Conservation (phyloP, 768 basidiomycete species). For the Suillus subalutaceus region DNA sequence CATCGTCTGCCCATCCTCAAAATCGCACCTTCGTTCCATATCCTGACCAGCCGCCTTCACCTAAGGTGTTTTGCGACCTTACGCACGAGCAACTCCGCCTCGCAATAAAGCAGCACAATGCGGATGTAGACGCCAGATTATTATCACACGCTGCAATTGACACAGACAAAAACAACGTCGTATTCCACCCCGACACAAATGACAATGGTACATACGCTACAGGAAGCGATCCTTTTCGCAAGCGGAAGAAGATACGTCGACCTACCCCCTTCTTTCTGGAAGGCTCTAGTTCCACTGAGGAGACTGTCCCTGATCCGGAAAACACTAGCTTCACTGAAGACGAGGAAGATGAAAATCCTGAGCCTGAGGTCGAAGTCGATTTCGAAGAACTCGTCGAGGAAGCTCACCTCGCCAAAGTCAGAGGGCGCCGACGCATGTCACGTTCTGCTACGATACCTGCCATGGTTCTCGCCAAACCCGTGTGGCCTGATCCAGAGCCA, state of each 20-base stretch:
- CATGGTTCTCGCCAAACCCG: background rate
- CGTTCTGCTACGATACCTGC: background rate
- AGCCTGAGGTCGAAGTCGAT: constrained; percentile 1
- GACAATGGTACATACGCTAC: constrained; percentile 21
- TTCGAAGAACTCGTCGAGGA: constrained; percentile 5
- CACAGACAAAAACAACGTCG: constrained; percentile 13
- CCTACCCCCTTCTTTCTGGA: background rate
- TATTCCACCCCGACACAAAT: constrained; percentile 19
- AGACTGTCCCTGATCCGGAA: background rate
- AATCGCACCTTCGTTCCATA: background rate
- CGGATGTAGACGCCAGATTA: background rate
- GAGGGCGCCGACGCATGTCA: constrained; percentile 1
- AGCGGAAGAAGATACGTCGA: constrained; percentile 6
- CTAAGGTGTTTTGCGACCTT: constrained; percentile 5
- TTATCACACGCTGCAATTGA: background rate
- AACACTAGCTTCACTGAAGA: background rate
- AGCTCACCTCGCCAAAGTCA: constrained; percentile 4
- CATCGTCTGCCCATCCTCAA: background rate
- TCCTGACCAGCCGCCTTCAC: background rate
- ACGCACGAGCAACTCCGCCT: constrained; percentile 8
- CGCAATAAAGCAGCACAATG: constrained; percentile 9
- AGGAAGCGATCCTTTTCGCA: constrained; percentile 10
- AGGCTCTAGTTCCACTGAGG: background rate
- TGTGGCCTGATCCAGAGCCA: background rate
- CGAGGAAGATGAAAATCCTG: constrained; percentile 6